Percentiles rank a stretch among this genome's conserved stretches.
Evolutionary conservation across 306 rosid species (phyloP).

Genomic region (Cotoneaster glaucophyllus): DNA sequence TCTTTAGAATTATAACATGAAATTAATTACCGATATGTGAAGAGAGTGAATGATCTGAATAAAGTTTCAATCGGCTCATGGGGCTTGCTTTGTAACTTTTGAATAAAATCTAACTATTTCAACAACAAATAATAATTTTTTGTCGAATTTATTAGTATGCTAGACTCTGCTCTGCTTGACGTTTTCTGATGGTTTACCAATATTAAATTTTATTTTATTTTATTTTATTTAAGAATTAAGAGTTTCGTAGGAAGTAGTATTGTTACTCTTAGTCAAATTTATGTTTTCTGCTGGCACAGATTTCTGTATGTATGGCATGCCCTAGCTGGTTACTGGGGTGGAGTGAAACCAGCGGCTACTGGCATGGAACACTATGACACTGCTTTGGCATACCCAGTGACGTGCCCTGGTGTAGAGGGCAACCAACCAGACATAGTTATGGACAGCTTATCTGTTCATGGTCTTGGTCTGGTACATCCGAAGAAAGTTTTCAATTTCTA

Average conservation of each 20-base stretch:
- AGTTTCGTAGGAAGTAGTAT: neutral
- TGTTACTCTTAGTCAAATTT: neutral
- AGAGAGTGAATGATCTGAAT: neutral
- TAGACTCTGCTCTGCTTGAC: neutral
- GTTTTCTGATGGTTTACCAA: neutral
- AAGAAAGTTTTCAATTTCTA: slow-evolving; percentile 84
- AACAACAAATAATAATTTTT: neutral
- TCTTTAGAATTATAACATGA: neutral
- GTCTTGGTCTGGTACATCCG: slow-evolving; percentile 90
- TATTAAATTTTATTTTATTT: neutral
- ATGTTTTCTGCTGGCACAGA: slow-evolving; percentile 31
- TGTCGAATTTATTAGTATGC: neutral
- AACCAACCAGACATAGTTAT: slow-evolving; percentile 92
- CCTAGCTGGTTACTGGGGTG: slow-evolving; percentile 96
- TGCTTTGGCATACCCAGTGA: slow-evolving; percentile 77
- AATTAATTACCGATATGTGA: neutral
- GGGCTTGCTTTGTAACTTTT: neutral
- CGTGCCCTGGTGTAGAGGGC: slow-evolving; percentile 75
- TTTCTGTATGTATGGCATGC: slow-evolving; percentile 96
- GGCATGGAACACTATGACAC: slow-evolving; percentile 95
- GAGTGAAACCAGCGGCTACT: slow-evolving; percentile 80
- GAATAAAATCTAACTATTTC: neutral
- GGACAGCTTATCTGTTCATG: slow-evolving; percentile 87
- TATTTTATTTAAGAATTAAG: neutral
- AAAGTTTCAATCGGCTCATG: neutral